A percentile compares a stretch with the other conserved stretches of the same genome.
phyloP scores from a whole-genome alignment of 2,329 filamentous ascomycete species.

The Paradendryphiella salina region DNA sequence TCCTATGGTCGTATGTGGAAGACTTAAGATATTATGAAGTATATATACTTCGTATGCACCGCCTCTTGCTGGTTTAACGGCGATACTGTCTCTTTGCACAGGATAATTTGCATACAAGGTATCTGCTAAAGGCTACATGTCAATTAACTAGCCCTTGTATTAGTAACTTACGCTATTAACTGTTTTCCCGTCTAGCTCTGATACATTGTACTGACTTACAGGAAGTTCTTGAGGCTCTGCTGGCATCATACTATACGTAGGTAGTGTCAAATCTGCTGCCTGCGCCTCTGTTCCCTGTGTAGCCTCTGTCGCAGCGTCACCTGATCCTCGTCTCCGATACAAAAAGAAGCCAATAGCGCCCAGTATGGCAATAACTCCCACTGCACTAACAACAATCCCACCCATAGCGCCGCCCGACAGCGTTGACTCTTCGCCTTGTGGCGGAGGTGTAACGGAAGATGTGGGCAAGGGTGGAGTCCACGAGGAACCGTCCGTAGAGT shows the following conservation, averaged over 20 bases:
- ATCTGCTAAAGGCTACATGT: too few relatives aligned
- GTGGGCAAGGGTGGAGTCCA: slow-evolving; percentile 4
- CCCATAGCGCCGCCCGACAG: slow-evolving; percentile 23
- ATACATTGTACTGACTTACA: slow-evolving; percentile 3
- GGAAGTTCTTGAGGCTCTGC: slow-evolving; percentile 14
- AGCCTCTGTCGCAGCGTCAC: slow-evolving; percentile 1
- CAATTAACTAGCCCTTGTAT: too few relatives aligned
- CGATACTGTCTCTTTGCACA: too few relatives aligned
- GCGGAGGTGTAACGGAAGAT: slow-evolving; percentile 4
- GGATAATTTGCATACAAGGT: too few relatives aligned
- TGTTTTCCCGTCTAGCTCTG: slow-evolving; percentile 13
- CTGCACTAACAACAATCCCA: slow-evolving; percentile 21
- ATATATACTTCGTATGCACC: too few relatives aligned
- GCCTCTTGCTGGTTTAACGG: too few relatives aligned
- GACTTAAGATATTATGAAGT: too few relatives aligned
- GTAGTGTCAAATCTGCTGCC: slow-evolving; percentile 5
- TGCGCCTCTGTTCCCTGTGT: slow-evolving; percentile 9
- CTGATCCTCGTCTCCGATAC: slow-evolving; percentile 11
- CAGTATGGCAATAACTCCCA: slow-evolving; percentile 20
- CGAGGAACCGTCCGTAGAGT: slow-evolving; percentile 3
- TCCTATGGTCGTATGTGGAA: too few relatives aligned
- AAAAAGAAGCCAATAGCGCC: slow-evolving; percentile 17
- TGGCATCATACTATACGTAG: slow-evolving; percentile 7
- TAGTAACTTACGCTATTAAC: slow-evolving; percentile 2
- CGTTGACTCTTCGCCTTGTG: slow-evolving; percentile 2